Evolutionary conservation across 1,284 basidiomycete genomes (phyloP).

Genomic region (Austroboletus olivaceoglutinosus): DNA sequence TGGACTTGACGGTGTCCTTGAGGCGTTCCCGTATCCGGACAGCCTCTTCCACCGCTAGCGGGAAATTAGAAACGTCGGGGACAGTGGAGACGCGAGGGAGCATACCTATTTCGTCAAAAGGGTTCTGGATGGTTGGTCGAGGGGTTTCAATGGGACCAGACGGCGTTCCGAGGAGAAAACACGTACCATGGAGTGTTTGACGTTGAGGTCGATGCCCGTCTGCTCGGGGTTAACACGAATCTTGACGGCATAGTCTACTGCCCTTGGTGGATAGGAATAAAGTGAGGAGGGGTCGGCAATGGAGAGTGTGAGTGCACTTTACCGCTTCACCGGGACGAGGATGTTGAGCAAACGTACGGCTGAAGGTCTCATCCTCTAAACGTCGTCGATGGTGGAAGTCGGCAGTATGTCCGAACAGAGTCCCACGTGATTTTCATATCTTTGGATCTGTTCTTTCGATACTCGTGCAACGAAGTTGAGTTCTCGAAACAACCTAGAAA

Average conservation of each 20-base stretch:
- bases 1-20: conserved; percentile 74
- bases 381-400: conserved; percentile 16
- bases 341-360: conserved; percentile 75
- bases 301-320: conserved; percentile 27
- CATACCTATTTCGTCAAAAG: conserved; percentile 94
- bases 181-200: conserved; percentile 95
- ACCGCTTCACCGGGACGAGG: conserved; percentile 91
- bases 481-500: no score
- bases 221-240: conserved; percentile 91
- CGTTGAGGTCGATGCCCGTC: conserved; percentile 90
- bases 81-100: conserved; percentile 14
- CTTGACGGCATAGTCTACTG: conserved; percentile 86
- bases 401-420: conserved; percentile 8
- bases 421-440: no score
- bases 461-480: no score
- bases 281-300: neutral
- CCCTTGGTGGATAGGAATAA: conserved; percentile 48
- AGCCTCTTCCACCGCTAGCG: conserved; percentile 93
- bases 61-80: no score
- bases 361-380: conserved; percentile 66
- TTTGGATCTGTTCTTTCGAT: no score
- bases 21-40: conserved; percentile 87
- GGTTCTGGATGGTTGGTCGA: conserved; percentile 65
- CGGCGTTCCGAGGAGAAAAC: neutral
- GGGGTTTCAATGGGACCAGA: neutral